A percentile compares a stretch with the other conserved stretches of the same genome.
These are phyloP conservation scores for Salix koriyanagi DNA, from an alignment of 345 rosid species.

Conservation along the genomic window DNA sequence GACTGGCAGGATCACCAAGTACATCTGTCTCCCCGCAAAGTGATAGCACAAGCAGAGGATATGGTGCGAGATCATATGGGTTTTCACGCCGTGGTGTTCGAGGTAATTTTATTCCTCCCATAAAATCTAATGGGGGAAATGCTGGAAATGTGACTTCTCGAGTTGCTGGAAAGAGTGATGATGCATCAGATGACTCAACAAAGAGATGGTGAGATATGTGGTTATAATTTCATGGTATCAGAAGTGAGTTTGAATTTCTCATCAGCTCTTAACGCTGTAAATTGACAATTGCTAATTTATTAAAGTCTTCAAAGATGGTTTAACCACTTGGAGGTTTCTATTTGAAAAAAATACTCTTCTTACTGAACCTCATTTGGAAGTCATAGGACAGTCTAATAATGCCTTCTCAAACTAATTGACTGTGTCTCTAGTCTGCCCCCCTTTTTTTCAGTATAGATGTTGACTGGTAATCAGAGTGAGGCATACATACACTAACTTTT, in stretches of 20 bases:
- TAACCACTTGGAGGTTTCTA: background rate
- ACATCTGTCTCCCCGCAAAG: slow-evolving; percentile 55
- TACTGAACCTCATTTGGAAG: background rate
- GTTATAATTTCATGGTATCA: background rate
- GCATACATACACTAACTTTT: too few relatives aligned
- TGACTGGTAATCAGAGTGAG: too few relatives aligned
- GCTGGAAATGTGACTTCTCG: slow-evolving; percentile 65
- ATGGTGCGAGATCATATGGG: slow-evolving; percentile 60
- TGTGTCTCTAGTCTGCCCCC: background rate
- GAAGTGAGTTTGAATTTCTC: background rate
- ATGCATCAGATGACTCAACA: slow-evolving; percentile 75
- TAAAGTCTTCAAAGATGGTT: slow-evolving; percentile 3
- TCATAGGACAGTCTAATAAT: background rate
- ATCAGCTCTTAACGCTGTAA: background rate
- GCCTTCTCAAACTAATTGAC: background rate
- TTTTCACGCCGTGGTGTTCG: slow-evolving; percentile 64
- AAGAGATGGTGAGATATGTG: slow-evolving; percentile 60
- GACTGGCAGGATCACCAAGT: slow-evolving; percentile 59
- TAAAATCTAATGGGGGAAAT: slow-evolving; percentile 63
- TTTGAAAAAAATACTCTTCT: background rate
- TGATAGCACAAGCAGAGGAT: slow-evolving; percentile 51
- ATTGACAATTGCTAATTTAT: background rate
- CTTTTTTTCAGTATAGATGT: background rate
- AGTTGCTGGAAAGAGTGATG: slow-evolving; percentile 67
- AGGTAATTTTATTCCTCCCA: slow-evolving; percentile 85